Conservation (phyloP, 768 basidiomycete genomes). For the Rhodocollybia butyracea region DNA sequence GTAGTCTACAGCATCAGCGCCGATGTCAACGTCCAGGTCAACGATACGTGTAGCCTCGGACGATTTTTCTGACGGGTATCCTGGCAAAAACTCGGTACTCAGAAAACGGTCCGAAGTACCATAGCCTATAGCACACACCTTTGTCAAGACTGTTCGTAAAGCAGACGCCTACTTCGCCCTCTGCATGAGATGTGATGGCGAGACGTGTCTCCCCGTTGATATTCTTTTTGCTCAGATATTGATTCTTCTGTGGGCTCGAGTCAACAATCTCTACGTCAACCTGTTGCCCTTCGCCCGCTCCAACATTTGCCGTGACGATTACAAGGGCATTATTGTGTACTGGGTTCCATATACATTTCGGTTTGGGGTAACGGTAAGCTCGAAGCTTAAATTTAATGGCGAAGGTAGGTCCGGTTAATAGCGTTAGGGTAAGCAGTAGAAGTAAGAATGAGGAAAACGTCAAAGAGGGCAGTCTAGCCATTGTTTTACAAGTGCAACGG, state of each 20-base stretch:
- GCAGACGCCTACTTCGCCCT: conserved; percentile 95
- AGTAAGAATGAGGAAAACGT: conserved; percentile 14
- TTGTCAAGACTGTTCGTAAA: conserved; percentile 78
- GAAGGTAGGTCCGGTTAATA: conserved; percentile 13
- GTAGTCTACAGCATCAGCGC: conserved; percentile 98
- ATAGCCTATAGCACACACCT: conserved; percentile 36
- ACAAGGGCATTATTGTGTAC: conserved; percentile 85
- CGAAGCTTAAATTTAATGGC: conserved; percentile 87
- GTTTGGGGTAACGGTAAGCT: conserved; percentile 66
- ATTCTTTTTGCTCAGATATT: conserved; percentile 85
- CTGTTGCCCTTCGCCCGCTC: conserved; percentile 69
- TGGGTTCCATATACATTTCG: conserved; percentile 95
- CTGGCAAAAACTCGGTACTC: conserved; percentile 25
- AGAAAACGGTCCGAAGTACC: not conserved
- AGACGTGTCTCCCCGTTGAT: conserved; percentile 90
- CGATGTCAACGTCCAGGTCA: conserved; percentile 96
- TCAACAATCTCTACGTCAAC: conserved; percentile 95
- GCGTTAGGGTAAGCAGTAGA: conserved; percentile 24
- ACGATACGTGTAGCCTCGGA: conserved; percentile 60
- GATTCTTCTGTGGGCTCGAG: conserved; percentile 78
- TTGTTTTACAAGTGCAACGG: not conserved
- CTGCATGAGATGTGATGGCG: conserved; percentile 89
- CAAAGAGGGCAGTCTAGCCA: not conserved
- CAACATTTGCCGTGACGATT: conserved; percentile 94
- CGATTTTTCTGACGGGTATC: conserved; percentile 42